Evolutionary conservation across 2,329 filamentous ascomycete genomes (phyloP), one percentile per base, ranked within the genome.

Genomic region (Rutstroemia sp.): DNA sequence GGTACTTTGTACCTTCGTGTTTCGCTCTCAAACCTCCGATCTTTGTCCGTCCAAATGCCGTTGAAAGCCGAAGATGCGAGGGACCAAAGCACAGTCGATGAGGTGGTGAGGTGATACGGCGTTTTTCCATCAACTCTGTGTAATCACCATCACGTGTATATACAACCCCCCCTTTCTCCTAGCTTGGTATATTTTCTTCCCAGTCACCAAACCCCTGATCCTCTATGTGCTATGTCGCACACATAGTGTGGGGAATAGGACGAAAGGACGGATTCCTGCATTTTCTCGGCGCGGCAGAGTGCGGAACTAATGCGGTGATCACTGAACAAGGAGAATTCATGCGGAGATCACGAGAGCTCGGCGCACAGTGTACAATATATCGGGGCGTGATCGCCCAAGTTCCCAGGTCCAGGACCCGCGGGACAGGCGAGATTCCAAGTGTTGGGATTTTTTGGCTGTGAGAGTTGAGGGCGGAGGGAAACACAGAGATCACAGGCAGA

Each of bases 311-410:
- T 25, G 38, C 25, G 27, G 53, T 55, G 38, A 51, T 21, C 17
- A 23, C 39, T 45, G 21, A 14, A 55, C 38, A 49, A n/a, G 39
- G 36, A 21, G 40, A 25, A 51, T 51, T 55, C 38, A 55, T 44
- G 25, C 53, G n/a, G 47, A 51, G 46, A 55, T 55, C 53, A 55
- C 38, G 53, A 55, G 53, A 34, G 30, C 30, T 34, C 10, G 30
- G 10, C 12, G 30, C 4, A 34, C 30, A 34, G 9, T 34, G 30
- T 34, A 4, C 30, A 34, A 12, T 34, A 12, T 12, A 34, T 34
- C 30, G 30, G 30, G 30, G 30, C 30, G 30, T 34, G 12, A 34
- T 34, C 30, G 12, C 30, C 30, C 30, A 34, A 34, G 30, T 12
- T 34, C 9, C 30, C 30, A 34, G 30, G 30, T 34, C 30, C 30